Conservation (phyloP, 148 eudicot species). For the Rhododendron molle region DNA sequence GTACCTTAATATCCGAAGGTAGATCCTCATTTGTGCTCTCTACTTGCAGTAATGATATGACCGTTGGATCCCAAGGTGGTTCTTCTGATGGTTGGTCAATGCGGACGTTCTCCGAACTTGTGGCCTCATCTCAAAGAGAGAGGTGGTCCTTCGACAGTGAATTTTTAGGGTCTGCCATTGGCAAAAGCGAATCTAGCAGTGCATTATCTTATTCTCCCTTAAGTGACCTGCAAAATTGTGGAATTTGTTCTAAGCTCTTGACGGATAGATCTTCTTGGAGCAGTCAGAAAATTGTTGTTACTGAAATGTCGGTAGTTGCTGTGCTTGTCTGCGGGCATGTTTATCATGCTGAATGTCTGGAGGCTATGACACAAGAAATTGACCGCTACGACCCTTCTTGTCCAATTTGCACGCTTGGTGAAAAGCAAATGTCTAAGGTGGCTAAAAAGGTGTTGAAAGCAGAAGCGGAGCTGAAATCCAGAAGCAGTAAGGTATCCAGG, state of each 20-base stretch:
- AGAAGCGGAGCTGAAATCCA: constrained; percentile 50
- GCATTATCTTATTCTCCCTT: constrained; percentile 35
- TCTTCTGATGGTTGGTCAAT: constrained; percentile 81
- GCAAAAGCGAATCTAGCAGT: constrained; percentile 40
- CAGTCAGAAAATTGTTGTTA: constrained; percentile 48
- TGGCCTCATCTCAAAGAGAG: constrained; percentile 56
- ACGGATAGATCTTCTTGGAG: constrained; percentile 72
- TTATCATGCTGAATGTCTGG: constrained; percentile 86
- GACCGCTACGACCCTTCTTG: constrained; percentile 80
- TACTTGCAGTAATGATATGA: constrained; percentile 48
- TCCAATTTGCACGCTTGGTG: constrained; percentile 78
- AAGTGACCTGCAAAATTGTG: constrained; percentile 54
- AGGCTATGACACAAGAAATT: constrained; percentile 61
- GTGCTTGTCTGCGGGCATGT: constrained; percentile 80
- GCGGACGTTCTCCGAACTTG: constrained; percentile 58
- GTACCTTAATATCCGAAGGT: constrained; percentile 39
- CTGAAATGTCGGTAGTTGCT: constrained; percentile 64
- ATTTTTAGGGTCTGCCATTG: constrained; percentile 37
- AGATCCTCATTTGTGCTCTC: constrained; percentile 31
- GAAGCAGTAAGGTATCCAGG: constrained; percentile 41
- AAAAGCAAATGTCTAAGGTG: constrained; percentile 54
- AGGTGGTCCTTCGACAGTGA: constrained; percentile 84
- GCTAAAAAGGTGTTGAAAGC: constrained; percentile 55
- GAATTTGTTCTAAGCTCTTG: constrained; percentile 64
- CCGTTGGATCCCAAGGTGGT: constrained; percentile 53